A percentile compares a stretch with the other conserved stretches of the same genome.
These are phyloP conservation scores for Linnemannia hyalina DNA, from an alignment of 192 early-diverging fungal genomes.

Conservation along the genomic window DNA sequence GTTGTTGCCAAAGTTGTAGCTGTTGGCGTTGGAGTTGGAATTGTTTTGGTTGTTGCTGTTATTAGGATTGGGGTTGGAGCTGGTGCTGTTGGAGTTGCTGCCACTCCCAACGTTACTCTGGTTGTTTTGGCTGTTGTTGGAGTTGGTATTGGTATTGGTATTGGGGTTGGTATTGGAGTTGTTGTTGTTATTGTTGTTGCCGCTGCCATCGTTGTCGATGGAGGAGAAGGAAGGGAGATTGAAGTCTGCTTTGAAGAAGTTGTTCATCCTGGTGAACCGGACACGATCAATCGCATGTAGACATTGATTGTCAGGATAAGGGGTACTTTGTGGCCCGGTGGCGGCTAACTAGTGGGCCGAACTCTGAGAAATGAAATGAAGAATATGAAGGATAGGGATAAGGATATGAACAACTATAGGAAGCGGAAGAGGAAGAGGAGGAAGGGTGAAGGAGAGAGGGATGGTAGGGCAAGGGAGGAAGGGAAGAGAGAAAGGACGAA, in stretches of 20 bases:
- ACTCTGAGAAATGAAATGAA: not conserved
- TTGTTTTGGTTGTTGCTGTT: not conserved
- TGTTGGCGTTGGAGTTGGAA: not conserved
- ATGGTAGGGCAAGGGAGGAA: not conserved
- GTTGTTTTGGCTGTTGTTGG: not conserved
- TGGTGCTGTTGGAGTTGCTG: not conserved
- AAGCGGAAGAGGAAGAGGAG: not conserved
- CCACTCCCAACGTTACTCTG: not conserved
- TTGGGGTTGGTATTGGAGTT: not conserved
- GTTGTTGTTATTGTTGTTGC: not conserved
- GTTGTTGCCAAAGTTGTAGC: not conserved
- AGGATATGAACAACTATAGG: not conserved
- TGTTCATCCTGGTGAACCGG: slow-evolving; percentile 19
- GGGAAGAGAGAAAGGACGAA: too few relatives aligned
- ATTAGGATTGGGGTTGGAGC: not conserved
- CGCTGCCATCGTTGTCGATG: not conserved
- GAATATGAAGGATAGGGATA: not conserved
- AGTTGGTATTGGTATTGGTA: not conserved
- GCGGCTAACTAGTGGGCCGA: not conserved
- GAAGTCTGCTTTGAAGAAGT: slow-evolving; percentile 25
- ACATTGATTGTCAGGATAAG: not conserved
- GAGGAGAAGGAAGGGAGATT: slow-evolving; percentile 6
- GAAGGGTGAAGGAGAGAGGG: not conserved
- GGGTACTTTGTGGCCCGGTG: not conserved
- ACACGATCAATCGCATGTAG: not conserved